Conservation (phyloP, 208 protist genomes). For the Leptomonas pyrrhocoris region DNA sequence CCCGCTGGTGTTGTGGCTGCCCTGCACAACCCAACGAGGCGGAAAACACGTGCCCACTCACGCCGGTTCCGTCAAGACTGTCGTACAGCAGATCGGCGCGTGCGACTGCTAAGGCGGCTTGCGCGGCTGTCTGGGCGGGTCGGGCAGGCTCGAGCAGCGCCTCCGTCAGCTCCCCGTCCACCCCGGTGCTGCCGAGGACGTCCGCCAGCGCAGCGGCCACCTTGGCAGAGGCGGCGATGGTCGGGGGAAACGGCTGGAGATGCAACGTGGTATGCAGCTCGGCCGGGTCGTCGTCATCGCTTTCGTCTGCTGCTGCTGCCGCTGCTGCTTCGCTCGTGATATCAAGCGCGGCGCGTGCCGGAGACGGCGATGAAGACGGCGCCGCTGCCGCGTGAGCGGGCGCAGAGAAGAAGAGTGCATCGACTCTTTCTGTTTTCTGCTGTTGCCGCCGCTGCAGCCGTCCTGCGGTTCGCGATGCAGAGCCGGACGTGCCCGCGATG, state of each 20-base stretch:
- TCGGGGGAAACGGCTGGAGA: constrained; percentile 13
- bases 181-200: not conserved
- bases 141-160: not conserved
- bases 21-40: too few species aligned
- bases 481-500: too few species aligned
- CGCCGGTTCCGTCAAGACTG: not conserved
- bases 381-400: too few species aligned
- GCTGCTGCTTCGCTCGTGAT: too few species aligned
- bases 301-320: not conserved
- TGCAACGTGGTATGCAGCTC: not conserved
- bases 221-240: not conserved
- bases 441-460: not conserved
- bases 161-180: not conserved
- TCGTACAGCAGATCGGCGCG: constrained; percentile 16
- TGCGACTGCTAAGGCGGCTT: constrained; percentile 15
- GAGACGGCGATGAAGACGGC: too few species aligned
- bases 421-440: not conserved
- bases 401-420: too few species aligned
- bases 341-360: too few species aligned
- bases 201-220: not conserved
- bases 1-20: too few species aligned
- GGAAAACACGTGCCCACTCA: too few species aligned
- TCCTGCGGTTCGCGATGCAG: too few species aligned
- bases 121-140: not conserved
- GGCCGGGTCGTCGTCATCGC: not conserved